Conservation (phyloP, 345 rosid genomes). For the Lumnitzera littorea region DNA sequence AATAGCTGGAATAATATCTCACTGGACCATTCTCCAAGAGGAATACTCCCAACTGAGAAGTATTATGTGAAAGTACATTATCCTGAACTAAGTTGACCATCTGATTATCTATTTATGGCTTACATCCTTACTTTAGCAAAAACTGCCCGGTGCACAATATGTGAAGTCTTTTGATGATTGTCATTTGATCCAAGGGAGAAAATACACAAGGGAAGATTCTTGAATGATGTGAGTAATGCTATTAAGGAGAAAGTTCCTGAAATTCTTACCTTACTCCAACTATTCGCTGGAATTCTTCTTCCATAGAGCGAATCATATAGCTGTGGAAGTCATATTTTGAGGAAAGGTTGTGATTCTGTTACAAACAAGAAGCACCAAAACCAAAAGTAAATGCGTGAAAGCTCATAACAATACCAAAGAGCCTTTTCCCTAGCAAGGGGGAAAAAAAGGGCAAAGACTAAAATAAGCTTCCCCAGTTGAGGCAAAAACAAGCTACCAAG, state of each 20-base stretch:
- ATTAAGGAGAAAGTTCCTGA: constrained; percentile 7
- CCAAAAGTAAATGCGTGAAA: constrained; percentile 12
- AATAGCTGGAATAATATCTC: too few relatives aligned
- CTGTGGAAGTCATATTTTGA: constrained; percentile 79
- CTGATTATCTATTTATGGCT: too few relatives aligned
- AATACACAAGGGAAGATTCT: neutral
- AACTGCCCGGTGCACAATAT: too few relatives aligned
- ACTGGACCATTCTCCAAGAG: too few relatives aligned
- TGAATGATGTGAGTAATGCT: neutral
- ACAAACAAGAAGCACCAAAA: constrained; percentile 7
- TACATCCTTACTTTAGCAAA: too few relatives aligned
- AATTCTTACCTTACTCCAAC: constrained; percentile 84
- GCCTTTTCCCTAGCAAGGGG: neutral
- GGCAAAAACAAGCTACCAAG: too few relatives aligned
- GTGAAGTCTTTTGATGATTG: too few relatives aligned
- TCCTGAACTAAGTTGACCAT: too few relatives aligned
- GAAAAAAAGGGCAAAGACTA: too few relatives aligned
- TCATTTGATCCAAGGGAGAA: neutral
- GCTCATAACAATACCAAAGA: neutral
- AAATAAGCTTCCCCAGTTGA: too few relatives aligned
- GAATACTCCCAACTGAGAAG: neutral
- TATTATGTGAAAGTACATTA: too few relatives aligned
- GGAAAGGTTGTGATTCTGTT: constrained; percentile 83
- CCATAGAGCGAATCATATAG: constrained; percentile 98
- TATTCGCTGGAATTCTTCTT: constrained; percentile 88